phyloP scores from a whole-genome alignment of 192 early-diverging fungal species.

The Coemansia sp. region DNA sequence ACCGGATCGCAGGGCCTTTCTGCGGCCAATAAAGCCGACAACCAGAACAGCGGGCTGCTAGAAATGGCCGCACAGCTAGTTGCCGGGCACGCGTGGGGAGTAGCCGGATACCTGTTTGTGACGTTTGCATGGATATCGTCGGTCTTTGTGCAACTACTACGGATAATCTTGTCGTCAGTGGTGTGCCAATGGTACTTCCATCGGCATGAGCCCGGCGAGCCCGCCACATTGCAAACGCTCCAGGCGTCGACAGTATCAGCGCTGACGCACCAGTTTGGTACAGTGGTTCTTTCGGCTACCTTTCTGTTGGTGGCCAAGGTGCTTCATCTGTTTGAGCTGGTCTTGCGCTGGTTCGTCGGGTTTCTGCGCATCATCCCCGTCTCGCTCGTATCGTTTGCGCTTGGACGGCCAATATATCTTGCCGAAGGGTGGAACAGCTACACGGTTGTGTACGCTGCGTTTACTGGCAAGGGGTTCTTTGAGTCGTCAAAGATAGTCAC shows the following conservation, averaged over 20 bases:
- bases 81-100: conserved; percentile 13
- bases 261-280: conserved; percentile 39
- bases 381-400: conserved; percentile 31
- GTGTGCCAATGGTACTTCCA: conserved; percentile 57
- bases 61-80: background rate
- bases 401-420: conserved; percentile 33
- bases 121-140: conserved; percentile 50
- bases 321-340: conserved; percentile 36
- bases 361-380: conserved; percentile 35
- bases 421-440: conserved; percentile 45
- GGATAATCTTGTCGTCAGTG: conserved; percentile 37
- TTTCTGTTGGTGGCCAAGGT: conserved; percentile 34
- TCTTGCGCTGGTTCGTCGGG: conserved; percentile 33
- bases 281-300: conserved; percentile 38
- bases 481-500: conserved; percentile 35
- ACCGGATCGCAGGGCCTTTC: too few species aligned
- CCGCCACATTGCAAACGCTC: conserved; percentile 41
- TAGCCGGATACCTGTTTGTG: conserved; percentile 28
- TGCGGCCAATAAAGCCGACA: background rate
- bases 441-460: conserved; percentile 43
- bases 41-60: background rate
- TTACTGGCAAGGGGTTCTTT: conserved; percentile 46
- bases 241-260: conserved; percentile 47
- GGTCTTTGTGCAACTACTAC: conserved; percentile 48
- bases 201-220: conserved; percentile 47